Conservation (phyloP, 805 yeast genomes). For the Pichia gijzeniarum region DNA sequence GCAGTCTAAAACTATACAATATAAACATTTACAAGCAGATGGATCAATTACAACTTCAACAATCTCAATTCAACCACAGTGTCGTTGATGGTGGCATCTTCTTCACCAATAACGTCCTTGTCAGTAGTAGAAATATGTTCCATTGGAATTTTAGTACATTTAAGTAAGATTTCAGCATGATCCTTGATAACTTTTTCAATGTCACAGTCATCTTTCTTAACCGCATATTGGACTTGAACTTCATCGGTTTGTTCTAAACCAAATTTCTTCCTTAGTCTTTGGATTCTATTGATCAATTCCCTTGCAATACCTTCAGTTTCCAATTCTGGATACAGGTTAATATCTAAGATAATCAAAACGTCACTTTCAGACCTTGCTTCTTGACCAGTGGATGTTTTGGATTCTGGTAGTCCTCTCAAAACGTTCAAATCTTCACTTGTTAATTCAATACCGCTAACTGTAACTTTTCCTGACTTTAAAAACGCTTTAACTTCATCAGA, state of each 20-base stretch:
- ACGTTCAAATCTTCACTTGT: slow-evolving; percentile 86
- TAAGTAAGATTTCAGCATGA: slow-evolving; percentile 64
- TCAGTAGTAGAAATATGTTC: slow-evolving; percentile 39
- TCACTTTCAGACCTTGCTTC: slow-evolving; percentile 87
- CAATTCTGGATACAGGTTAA: slow-evolving; percentile 79
- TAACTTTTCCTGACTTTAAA: slow-evolving; percentile 63
- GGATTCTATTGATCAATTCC: slow-evolving; percentile 94
- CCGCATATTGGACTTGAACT: slow-evolving; percentile 74
- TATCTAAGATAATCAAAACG: slow-evolving; percentile 84
- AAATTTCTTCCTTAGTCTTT: slow-evolving; percentile 93
- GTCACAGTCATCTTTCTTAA: slow-evolving; percentile 63
- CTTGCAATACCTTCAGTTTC: slow-evolving; percentile 94
- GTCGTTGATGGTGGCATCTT: slow-evolving; percentile 79
- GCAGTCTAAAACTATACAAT: background rate
- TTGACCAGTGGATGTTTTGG: slow-evolving; percentile 57
- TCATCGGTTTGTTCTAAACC: slow-evolving; percentile 95
- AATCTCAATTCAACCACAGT: slow-evolving; percentile 73
- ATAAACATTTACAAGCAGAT: background rate
- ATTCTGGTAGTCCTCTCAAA: slow-evolving; percentile 78
- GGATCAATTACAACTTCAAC: slow-evolving; percentile 47
- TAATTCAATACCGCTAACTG: slow-evolving; percentile 85
- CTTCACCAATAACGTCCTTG: slow-evolving; percentile 63
- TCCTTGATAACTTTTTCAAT: slow-evolving; percentile 53
- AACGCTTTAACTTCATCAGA: slow-evolving; percentile 79
- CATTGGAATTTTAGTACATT: slow-evolving; percentile 67